Evolutionary conservation across 495 filamentous ascomycete species (phyloP).

Genomic region (Penicillium maclennaniae): DNA sequence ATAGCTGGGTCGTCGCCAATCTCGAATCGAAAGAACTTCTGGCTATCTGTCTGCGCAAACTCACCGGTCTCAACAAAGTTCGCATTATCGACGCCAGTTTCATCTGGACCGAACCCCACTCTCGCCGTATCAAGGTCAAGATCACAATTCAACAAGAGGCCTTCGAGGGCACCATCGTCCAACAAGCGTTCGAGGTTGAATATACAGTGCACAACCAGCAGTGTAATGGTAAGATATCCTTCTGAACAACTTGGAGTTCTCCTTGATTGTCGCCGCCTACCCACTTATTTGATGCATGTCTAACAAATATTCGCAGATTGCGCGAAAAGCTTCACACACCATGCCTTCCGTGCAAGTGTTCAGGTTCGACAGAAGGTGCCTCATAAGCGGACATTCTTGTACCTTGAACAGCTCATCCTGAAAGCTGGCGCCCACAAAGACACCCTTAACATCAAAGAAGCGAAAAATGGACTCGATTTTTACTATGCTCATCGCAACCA

Average conservation of each 20-base stretch:
- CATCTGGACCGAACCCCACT: conserved; percentile 98
- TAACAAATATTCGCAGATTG: background rate
- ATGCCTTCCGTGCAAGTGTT: conserved; percentile 81
- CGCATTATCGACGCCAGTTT: conserved; percentile 93
- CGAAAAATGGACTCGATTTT: conserved; percentile 91
- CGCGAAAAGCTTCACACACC: conserved; percentile 71
- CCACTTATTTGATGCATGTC: too few species aligned
- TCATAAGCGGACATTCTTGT: conserved; percentile 95
- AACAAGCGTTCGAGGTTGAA: conserved; percentile 91
- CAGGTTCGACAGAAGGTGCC: conserved; percentile 96
- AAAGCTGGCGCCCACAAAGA: conserved; percentile 91
- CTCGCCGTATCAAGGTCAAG: conserved; percentile 81
- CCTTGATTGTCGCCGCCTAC: too few species aligned
- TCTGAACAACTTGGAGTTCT: too few species aligned
- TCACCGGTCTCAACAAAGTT: conserved; percentile 78
- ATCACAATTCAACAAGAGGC: conserved; percentile 84
- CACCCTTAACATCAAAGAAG: conserved; percentile 94
- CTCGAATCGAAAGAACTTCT: conserved; percentile 87
- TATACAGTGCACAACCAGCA: conserved; percentile 87
- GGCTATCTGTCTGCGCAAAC: conserved; percentile 78
- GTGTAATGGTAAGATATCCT: conserved; percentile 38
- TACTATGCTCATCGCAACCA: conserved; percentile 86
- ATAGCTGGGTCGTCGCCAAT: conserved; percentile 74
- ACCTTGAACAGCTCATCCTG: conserved; percentile 93
- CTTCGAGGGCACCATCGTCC: conserved; percentile 71